These are phyloP conservation scores for Citrus cavaleriei DNA, from an alignment of 345 rosid genomes.

Conservation along the genomic window DNA sequence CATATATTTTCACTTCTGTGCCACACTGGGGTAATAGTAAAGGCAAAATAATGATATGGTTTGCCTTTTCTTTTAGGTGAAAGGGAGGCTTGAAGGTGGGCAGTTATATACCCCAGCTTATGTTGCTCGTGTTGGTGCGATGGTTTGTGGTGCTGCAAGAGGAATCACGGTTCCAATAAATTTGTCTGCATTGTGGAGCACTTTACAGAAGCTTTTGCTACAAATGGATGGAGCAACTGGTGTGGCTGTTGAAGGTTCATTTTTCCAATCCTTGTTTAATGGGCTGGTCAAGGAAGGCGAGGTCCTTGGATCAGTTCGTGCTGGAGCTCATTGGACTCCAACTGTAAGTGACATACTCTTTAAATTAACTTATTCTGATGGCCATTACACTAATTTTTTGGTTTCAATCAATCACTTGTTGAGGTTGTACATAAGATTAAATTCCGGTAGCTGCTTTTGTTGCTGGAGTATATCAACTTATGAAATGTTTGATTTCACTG, in stretches of 20 bases:
- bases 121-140: constrained; percentile 87
- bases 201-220: constrained; percentile 76
- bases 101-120: constrained; percentile 92
- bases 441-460: neutral
- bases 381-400: neutral
- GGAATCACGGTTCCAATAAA: constrained; percentile 86
- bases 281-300: constrained; percentile 73
- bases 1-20: neutral
- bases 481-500: neutral
- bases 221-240: constrained; percentile 91
- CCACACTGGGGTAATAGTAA: neutral
- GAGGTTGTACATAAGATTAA: neutral
- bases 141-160: constrained; percentile 94
- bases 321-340: constrained; percentile 97
- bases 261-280: constrained; percentile 84
- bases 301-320: constrained; percentile 92
- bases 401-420: neutral
- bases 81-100: constrained; percentile 99
- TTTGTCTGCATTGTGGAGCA: constrained; percentile 68
- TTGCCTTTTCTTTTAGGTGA: constrained; percentile 48
- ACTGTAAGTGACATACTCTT: constrained; percentile 49
- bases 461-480: neutral
- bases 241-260: constrained; percentile 73
- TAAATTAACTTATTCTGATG: neutral
- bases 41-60: constrained; percentile 2